Base-by-base conservation (phyloP, 345 rosid genomes). In the Euclidium syriacum region DNA sequence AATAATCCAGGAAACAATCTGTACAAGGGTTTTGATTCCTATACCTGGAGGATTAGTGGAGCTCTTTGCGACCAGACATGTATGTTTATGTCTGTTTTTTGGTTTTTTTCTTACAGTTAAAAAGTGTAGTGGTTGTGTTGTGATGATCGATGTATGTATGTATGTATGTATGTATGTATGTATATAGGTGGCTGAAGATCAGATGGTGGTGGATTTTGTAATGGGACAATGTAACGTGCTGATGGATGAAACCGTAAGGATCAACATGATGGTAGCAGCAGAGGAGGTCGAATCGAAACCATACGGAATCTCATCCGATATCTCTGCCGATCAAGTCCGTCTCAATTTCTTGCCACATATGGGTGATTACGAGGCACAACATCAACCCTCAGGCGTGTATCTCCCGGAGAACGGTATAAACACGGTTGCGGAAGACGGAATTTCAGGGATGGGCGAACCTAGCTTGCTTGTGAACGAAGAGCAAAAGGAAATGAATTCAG, bases 21-120 rank as follows among this genome's bases (percentile, higher is more conserved):
- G 95, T 51, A 88, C 94, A n/a, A 86, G 82, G 80, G 87, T 80
- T 68, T 75, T 89, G 82, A 71, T 89, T 64, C 98, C 96, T 17
- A 73, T 86, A 11, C 49, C 92, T 2, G 96, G 88, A 77, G 96
- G 90, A 53, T 59, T 92, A 23, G 62, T 92, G 25, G 98, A 89
- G 80, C 80, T 89, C 22, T 89, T 86, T 63, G 85, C 78, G 23
- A 62, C 82, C 7, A 85, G 86, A 82, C 87, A 85, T 77, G 96
- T 88, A 83, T 11, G 44, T 63, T 30, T 41, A 6, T 14, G 36
- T 32, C 3, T 58, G 41, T 49, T 10, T 46, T 32, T 26, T 30
- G 40, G 22, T 51, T 50, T 6, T 30, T 33, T 0, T 9, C 6
- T 11, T n/a, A n/a, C n/a, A 10, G 14, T 39, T 53, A 22, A 41